phyloP scores from a whole-genome alignment of 345 rosid species.

The Ceriops decandra region DNA sequence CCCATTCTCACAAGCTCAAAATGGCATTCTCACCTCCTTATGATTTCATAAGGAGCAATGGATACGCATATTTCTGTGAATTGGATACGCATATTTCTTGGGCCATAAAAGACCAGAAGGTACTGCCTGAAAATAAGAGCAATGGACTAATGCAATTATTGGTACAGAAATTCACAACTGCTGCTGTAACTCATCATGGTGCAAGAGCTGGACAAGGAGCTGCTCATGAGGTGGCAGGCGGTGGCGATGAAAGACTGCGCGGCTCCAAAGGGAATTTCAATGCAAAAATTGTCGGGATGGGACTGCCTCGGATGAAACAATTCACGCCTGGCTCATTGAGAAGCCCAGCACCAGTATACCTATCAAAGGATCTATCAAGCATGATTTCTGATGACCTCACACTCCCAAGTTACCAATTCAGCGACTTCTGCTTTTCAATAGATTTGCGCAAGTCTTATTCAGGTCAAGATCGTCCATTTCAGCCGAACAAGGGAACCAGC shows the following conservation, averaged over 20 bases:
- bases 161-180: constrained; percentile 12
- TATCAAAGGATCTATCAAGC: constrained; percentile 14
- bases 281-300: constrained; percentile 3
- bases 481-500: constrained; percentile 1
- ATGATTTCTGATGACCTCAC: constrained; percentile 29
- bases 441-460: constrained; percentile 41
- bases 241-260: not conserved
- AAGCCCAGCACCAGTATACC: not conserved
- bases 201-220: constrained; percentile 6
- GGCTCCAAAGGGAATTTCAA: not conserved
- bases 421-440: constrained; percentile 41
- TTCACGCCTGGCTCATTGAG: constrained; percentile 2
- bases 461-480: not conserved
- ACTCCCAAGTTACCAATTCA: constrained; percentile 43
- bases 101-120: constrained; percentile 26
- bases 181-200: not conserved
- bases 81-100: constrained; percentile 46
- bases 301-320: not conserved
- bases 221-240: not conserved
- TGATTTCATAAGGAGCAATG: no score
- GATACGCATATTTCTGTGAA: no score
- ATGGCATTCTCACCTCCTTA: constrained; percentile 45
- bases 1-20: constrained; percentile 48
- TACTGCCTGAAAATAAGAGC: constrained; percentile 15
- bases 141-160: constrained; percentile 35